phyloP scores from a whole-genome alignment of 2,329 filamentous ascomycete genomes.

The Beauveria australis region DNA sequence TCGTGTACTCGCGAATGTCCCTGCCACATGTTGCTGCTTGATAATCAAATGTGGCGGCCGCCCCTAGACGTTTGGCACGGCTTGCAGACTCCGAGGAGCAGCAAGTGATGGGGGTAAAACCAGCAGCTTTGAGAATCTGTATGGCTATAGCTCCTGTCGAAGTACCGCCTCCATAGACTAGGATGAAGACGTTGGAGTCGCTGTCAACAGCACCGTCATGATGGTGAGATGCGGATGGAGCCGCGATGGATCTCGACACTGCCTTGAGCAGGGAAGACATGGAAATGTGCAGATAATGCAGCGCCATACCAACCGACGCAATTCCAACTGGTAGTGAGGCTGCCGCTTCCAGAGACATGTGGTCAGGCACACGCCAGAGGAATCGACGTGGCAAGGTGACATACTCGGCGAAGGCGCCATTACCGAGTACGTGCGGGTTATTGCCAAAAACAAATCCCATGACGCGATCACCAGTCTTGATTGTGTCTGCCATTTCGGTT shows the following conservation, averaged over 20 bases:
- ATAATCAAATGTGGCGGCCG: constrained; percentile 16
- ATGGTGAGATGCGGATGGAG: background rate
- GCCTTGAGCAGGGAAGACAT: background rate
- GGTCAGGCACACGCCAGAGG: background rate
- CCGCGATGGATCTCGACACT: background rate
- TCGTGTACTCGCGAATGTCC: constrained; percentile 16
- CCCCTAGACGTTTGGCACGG: background rate
- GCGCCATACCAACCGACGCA: background rate
- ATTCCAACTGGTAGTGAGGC: background rate
- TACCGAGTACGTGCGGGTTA: background rate
- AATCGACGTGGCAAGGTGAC: background rate
- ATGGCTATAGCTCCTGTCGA: constrained; percentile 21
- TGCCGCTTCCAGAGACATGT: background rate
- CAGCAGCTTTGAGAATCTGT: constrained; percentile 11
- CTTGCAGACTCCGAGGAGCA: background rate
- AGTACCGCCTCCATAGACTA: constrained; percentile 23
- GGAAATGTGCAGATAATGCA: background rate
- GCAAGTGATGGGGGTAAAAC: background rate
- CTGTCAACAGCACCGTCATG: background rate
- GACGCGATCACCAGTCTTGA: constrained; percentile 2
- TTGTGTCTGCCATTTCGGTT: background rate
- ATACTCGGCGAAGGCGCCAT: constrained; percentile 3
- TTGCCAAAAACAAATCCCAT: background rate
- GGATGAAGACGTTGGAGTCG: constrained; percentile 13
- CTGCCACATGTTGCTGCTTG: constrained; percentile 13